These are phyloP conservation scores for Ceratocystis destructans DNA, from an alignment of 2,329 filamentous ascomycete genomes.

Conservation along the genomic window DNA sequence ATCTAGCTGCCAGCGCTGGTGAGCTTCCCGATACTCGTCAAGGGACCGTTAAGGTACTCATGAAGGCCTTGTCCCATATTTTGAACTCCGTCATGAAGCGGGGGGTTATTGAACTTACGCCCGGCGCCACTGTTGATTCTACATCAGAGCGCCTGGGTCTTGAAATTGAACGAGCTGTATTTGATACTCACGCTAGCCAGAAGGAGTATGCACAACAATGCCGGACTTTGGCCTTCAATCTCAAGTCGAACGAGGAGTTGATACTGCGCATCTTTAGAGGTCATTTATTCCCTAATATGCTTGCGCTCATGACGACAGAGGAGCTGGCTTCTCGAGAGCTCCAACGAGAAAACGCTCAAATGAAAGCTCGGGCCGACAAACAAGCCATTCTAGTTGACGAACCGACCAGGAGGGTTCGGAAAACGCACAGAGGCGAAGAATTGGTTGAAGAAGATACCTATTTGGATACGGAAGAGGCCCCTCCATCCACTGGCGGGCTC, in stretches of 20 bases:
- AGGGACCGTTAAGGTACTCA: constrained; percentile 54
- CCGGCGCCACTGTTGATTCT: constrained; percentile 48
- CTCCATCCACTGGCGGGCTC: constrained; percentile 21
- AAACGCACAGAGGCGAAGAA: constrained; percentile 93
- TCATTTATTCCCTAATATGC: constrained; percentile 54
- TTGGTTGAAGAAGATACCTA: constrained; percentile 62
- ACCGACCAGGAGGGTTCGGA: constrained; percentile 62
- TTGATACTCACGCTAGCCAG: constrained; percentile 40
- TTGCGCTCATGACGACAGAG: constrained; percentile 78
- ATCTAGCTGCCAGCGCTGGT: constrained; percentile 37
- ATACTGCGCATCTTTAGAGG: constrained; percentile 61
- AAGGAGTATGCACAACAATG: constrained; percentile 49
- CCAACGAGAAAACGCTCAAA: constrained; percentile 60
- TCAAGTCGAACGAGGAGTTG: constrained; percentile 76
- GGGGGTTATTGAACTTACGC: constrained; percentile 46
- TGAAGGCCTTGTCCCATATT: constrained; percentile 53
- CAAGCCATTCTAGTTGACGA: constrained; percentile 72
- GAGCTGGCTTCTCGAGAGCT: constrained; percentile 87
- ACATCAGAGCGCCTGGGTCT: constrained; percentile 59
- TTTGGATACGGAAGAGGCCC: constrained; percentile 24
- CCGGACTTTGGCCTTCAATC: constrained; percentile 66
- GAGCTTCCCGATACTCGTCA: constrained; percentile 51
- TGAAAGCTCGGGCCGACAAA: constrained; percentile 66
- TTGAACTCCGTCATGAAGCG: constrained; percentile 55
- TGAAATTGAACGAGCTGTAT: constrained; percentile 62